Evolutionary conservation across 1,139 yeast genomes (phyloP), one percentile per base, ranked within the genome.

Genomic region (Lodderomyces theae): DNA sequence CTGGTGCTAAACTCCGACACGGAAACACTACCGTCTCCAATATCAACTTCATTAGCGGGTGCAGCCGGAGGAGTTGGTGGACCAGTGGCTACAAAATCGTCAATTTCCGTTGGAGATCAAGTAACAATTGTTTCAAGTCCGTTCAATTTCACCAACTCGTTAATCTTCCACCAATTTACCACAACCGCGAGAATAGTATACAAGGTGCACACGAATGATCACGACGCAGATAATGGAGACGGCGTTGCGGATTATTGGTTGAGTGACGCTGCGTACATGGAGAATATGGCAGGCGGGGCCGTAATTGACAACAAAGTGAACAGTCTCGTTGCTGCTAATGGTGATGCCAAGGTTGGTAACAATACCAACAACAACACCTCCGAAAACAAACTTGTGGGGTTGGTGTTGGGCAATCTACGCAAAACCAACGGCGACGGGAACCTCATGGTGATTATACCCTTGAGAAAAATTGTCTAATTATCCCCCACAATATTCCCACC

Each of bases 371-470:
- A 5, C 18, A 15, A 15, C 18, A 15, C 11, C 31, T 4, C 31
- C 4, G 11, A 11, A 5, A 28, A 28, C 18, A 37, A 42, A 4
- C 57, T 71, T 0, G 39, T 78, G 3, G 90, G 89, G 0, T 52
- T 83, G 28, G 72, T 82, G 0, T 58, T 72, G 42, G 86, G 87
- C 0, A 61, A 63, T 38, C 46, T 82, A 17, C 53, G 64, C 13
- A 80, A 80, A 53, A 38, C 45, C 10, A 73, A 77, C 46, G 86
- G 86, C 5, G 85, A 81, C 48, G 88, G 89, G 1, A 81, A 80
- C 24, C 56, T 82, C 42, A 55, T 74, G 16, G 56, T 74, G 3
- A 64, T 80, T 3, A 50, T 75, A 2, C 71, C 82, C 0, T 80
- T 86, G 86, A 45, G 53, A 8, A 24, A 35, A 10, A 46, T 58